Percentiles rank a stretch among this genome's conserved stretches.
phyloP scores from a whole-genome alignment of 2,329 filamentous ascomycete species.

The Penicillium sp. region DNA sequence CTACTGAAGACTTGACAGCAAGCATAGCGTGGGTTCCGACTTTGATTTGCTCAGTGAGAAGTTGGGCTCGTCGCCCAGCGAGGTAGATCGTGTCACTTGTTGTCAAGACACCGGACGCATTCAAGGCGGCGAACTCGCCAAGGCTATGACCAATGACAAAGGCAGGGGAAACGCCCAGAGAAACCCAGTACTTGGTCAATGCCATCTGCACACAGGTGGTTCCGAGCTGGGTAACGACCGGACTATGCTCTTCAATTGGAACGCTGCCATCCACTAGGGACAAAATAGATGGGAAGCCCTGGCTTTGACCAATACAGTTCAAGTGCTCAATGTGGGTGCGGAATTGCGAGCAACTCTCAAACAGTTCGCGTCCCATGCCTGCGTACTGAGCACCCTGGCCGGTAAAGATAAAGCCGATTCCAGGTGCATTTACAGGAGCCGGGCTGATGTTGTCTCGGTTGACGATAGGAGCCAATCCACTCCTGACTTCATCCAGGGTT shows the following conservation, averaged over 20 bases:
- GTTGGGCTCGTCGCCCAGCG: constrained; percentile 56
- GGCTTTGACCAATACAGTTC: constrained; percentile 31
- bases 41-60: constrained; percentile 43
- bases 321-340: constrained; percentile 33
- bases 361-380: constrained; percentile 33
- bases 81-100: constrained; percentile 56
- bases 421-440: constrained; percentile 23
- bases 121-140: constrained; percentile 43
- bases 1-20: constrained; percentile 42
- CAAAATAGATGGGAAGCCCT: constrained; percentile 33
- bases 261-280: constrained; percentile 28
- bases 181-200: constrained; percentile 35
- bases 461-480: constrained; percentile 18
- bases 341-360: constrained; percentile 29
- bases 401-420: constrained; percentile 34
- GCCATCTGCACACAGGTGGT: constrained; percentile 45
- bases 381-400: constrained; percentile 42
- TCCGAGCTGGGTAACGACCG: constrained; percentile 42
- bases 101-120: constrained; percentile 38
- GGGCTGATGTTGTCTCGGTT: constrained; percentile 21
- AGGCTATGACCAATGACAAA: constrained; percentile 34
- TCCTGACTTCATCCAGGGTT: constrained; percentile 20
- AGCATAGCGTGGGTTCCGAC: constrained; percentile 48
- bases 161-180: constrained; percentile 31
- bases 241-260: constrained; percentile 21